Evolutionary conservation across 331 rosid species (phyloP), one percentile per base, ranked within the genome.

Genomic region (Arachis monticola): DNA sequence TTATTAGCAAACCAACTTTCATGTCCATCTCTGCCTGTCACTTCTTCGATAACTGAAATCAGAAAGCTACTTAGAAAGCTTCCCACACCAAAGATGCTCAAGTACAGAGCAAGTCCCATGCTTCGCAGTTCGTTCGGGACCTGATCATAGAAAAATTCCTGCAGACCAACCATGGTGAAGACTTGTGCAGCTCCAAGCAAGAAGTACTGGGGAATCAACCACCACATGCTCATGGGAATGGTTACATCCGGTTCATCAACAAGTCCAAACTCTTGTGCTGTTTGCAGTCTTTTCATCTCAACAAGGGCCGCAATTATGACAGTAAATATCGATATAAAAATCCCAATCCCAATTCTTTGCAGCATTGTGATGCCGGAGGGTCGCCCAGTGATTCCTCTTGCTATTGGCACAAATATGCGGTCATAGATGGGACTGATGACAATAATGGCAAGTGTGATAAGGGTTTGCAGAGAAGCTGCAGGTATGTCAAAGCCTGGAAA

Each of bases 111-210:
- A 62, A 82, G 80, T 22, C 83, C 86, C 77, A 82, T 61, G 72
- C 86, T 82, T 74, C 86, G 62, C 12, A 78, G 61, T 69, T 82
- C 79, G 56, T 69, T 44, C 14, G 86, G 86, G n/a, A 82, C 79
- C 12, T 82, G 86, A 63, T 82, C 83, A 57, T 82, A 78, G 67
- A 82, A 82, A 70, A 82, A 82, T 7, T 82, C 86, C 8, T 82
- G 77, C 9, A 82, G 45, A 55, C 86, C 86, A 31, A 82, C 83
- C 77, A 77, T 62, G 1, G 83, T 69, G 14, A 82, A 78, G 74
- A 72, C 86, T 0, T 73, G 60, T 12, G 83, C 56, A 30, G 78
- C 5, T 11, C 83, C 86, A 3, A 74, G 59, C 74, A 82, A 56
- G 32, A 74, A 30, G 32, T 73, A 82, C 8, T 82, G 86, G 9